Evolutionary conservation across 148 eudicot species (phyloP), one percentile per base, ranked within the genome.

Genomic region (Beta vulgaris): DNA sequence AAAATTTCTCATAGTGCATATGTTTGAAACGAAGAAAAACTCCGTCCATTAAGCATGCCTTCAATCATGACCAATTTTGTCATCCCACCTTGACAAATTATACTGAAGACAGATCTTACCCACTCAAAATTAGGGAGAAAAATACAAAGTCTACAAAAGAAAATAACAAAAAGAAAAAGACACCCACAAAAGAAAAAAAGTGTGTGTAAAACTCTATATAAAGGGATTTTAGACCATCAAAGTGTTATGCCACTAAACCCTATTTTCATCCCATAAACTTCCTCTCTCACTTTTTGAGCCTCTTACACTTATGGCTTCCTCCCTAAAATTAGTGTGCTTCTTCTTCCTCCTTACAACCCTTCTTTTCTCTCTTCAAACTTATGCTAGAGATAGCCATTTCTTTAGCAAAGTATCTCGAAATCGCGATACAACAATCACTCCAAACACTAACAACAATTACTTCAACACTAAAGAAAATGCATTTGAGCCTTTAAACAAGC

Each of bases 301-400:
- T 28, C 48, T 65, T 53, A 1, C 36, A 31, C 19, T 13, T 34
- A 80, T 80, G 83, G 79, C 83, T 71, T 75, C 83, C 40, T 79
- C 69, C 23, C 59, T 70, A 55, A 80, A 75, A 40, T 19, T 75
- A 69, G 75, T 49, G 31, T 53, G 72, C 53, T 67, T 80, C 82
- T 76, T 88, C 75, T 60, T 89, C 82, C 77, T 87, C 60, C 48
- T 83, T 66, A 57, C 69, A n/a, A 69, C 74, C 68, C 83, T 87
- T 74, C 48, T 79, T 29, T 77, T 78, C 81, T 75, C 90, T 44
- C 73, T 71, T 42, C 86, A 75, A 64, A 76, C 76, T 49, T 85
- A 86, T 66, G 97, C 92, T 68, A 87, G 97, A 66, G 96, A 89
- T 16, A 86, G 88, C 87, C 90, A 85, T 23, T 88, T 82, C 85